Evolutionary conservation across 805 yeast species (phyloP), one percentile per base, ranked within the genome.

Genomic region (Nakazawaea anatomiae): DNA sequence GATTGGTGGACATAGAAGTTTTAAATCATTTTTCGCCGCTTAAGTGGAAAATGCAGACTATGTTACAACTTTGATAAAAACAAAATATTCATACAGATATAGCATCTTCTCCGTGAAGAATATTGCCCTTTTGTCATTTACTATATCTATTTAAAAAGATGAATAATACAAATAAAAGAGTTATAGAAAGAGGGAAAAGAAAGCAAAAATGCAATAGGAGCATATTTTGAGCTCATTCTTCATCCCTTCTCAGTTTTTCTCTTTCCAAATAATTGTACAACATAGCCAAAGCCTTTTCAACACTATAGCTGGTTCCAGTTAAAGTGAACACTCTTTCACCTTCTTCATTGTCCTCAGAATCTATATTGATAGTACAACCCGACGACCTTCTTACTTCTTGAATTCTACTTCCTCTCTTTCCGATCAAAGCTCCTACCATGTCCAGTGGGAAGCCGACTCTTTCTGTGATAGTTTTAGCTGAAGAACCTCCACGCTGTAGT

Each of bases 351-450:
- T 81, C 80, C 58, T 83, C 87, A 51, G 85, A 82, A 39, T 86
- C 82, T 57, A 90, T 87, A 5, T 83, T 80, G 62, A 90, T 88
- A 40, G 82, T 78, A 39, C 96, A 90, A 40, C 90, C 91, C 46
- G 90, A 79, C 36, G 76, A 76, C 58, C 85, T 81, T 59, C 96
- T 78, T 47, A 90, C 85, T 54, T 90, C 95, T 65, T 87, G 94
- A 57, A 90, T 89, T 68, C 95, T 79, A 31, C 87, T 72, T 39
- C 96, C 96, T 56, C 84, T 82, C 58, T 85, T 85, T 53, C 97
- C 97, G 59, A 90, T 88, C 50, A 90, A 74, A 47, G 96, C 92
- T 42, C 97, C 97, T 43, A 90, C 96, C 70, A 83, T 82, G 54
- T 83, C 88, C 57, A 85, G 83, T 39, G 95, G 89, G 62, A 89